Percentiles rank a stretch among this genome's conserved stretches.
Conservation (phyloP, 164 flowering plant genomes). For the Magnolia sinica region DNA sequence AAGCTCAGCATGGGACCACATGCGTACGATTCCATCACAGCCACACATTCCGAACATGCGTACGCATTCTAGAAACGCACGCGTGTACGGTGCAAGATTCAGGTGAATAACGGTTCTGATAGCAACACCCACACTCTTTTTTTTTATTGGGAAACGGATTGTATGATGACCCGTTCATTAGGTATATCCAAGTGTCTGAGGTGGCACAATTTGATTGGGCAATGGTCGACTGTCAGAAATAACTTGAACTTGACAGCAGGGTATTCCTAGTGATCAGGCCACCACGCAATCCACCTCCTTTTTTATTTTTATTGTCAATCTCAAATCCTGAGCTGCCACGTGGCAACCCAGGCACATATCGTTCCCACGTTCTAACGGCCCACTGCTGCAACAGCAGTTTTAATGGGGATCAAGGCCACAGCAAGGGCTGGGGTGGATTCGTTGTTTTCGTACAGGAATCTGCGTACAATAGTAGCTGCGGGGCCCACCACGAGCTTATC, state of each 20-base stretch:
- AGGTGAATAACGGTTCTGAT: background rate
- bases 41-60: background rate
- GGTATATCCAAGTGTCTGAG: no score
- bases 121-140: background rate
- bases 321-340: background rate
- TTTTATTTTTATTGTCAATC: background rate
- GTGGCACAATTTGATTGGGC: no score
- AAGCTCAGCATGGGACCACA: background rate
- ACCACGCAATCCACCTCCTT: background rate
- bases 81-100: no score
- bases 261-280: no score
- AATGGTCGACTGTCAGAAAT: no score
- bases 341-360: background rate
- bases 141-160: no score
- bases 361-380: background rate
- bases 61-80: no score
- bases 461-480: conserved; percentile 27
- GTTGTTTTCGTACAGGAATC: conserved; percentile 26
- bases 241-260: no score
- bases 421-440: background rate
- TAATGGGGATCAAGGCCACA: background rate
- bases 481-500: conserved; percentile 44
- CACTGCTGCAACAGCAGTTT: background rate
- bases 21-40: background rate
- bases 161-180: no score